A percentile compares a stretch with the other conserved stretches of the same genome.
Conservation (phyloP, 805 yeast genomes). For the Pachysolen tannophilus region DNA sequence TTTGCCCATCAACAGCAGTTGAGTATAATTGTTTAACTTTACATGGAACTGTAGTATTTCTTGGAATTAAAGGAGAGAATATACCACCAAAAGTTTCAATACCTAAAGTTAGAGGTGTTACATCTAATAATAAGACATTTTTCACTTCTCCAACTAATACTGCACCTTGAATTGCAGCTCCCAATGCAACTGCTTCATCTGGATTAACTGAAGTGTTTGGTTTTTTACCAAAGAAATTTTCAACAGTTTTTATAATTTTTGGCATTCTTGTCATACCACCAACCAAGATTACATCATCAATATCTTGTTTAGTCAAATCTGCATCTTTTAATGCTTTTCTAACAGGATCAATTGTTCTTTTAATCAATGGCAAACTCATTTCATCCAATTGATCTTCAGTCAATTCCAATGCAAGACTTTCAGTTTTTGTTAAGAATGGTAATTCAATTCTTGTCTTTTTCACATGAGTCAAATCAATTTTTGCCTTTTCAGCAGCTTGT, state of each 20-base stretch:
- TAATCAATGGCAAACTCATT: constrained; percentile 49
- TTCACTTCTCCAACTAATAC: constrained; percentile 92
- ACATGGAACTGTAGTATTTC: constrained; percentile 93
- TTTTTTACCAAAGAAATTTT: constrained; percentile 67
- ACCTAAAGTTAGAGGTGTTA: constrained; percentile 83
- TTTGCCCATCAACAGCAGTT: constrained; percentile 93
- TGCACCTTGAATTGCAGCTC: constrained; percentile 98
- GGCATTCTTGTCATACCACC: constrained; percentile 96
- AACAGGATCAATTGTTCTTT: constrained; percentile 68
- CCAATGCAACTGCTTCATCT: constrained; percentile 89
- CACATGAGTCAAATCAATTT: constrained; percentile 75
- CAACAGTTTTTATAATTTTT: constrained; percentile 72
- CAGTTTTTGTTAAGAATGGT: constrained; percentile 60
- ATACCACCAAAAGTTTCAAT: constrained; percentile 97
- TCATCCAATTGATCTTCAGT: constrained; percentile 45
- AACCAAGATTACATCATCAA: constrained; percentile 76
- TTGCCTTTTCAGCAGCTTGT: constrained; percentile 86
- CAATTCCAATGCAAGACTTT: constrained; percentile 34
- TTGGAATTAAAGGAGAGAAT: constrained; percentile 77
- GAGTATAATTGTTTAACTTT: constrained; percentile 90
- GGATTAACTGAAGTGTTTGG: constrained; percentile 94
- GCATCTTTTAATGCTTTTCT: constrained; percentile 82
- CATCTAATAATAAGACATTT: constrained; percentile 84
- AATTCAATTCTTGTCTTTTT: constrained; percentile 67
- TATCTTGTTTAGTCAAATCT: constrained; percentile 51